Conservation (phyloP, 2,329 filamentous ascomycete species). For the Penicillium sp. region DNA sequence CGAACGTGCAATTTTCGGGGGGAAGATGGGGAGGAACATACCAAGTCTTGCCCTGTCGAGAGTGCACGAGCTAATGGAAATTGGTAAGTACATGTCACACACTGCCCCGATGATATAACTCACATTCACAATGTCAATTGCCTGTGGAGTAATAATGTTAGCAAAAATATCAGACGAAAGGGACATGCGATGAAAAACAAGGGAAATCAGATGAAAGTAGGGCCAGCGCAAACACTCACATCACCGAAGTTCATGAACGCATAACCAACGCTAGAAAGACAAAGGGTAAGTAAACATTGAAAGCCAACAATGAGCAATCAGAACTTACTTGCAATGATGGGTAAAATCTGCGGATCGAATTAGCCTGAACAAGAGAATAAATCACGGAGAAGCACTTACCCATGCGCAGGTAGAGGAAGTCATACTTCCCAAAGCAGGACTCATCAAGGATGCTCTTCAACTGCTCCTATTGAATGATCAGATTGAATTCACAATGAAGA, state of each 20-base stretch:
- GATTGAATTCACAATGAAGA: not conserved
- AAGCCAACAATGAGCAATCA: not conserved
- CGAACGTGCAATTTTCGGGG: constrained; percentile 2
- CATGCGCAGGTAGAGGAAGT: constrained; percentile 94
- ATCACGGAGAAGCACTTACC: constrained; percentile 39
- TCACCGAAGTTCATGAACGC: constrained; percentile 94
- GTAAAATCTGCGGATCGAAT: constrained; percentile 60
- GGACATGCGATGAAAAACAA: not conserved
- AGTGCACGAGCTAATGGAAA: constrained; percentile 64
- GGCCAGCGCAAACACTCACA: constrained; percentile 48
- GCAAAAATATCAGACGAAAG: constrained; percentile 10
- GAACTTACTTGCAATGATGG: constrained; percentile 75
- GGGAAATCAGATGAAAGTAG: not conserved
- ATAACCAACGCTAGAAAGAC: constrained; percentile 73
- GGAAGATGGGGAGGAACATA: constrained; percentile 30
- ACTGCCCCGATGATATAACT: constrained; percentile 28
- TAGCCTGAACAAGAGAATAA: not conserved
- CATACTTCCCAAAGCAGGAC: constrained; percentile 77
- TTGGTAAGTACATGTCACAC: constrained; percentile 4
- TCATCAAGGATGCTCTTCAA: constrained; percentile 77
- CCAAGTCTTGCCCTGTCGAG: constrained; percentile 69
- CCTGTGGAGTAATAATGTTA: constrained; percentile 49
- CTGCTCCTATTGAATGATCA: constrained; percentile 51
- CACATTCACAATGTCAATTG: constrained; percentile 70
- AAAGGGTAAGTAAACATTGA: not conserved